Evolutionary conservation across 73 alveolate species (phyloP).

Genomic region (Loxodes magnus): DNA sequence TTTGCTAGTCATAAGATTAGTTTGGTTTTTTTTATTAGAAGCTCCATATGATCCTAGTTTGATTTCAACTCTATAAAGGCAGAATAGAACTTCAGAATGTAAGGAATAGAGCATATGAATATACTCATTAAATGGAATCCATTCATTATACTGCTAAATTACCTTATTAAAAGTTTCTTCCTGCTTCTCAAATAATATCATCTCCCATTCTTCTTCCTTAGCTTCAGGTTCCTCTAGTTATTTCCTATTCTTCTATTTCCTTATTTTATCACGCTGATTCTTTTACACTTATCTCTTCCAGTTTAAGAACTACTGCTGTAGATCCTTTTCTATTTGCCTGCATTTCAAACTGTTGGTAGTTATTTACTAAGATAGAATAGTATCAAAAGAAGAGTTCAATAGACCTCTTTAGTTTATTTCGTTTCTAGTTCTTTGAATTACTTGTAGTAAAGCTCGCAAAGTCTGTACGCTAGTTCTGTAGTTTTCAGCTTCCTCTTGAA

Average conservation of each 20-base stretch:
- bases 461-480: conserved; percentile 38
- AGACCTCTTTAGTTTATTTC: conserved; percentile 23
- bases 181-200: conserved; percentile 51
- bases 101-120: conserved; percentile 22
- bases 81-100: conserved; percentile 33
- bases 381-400: conserved; percentile 38
- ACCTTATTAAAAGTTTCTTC: conserved; percentile 34
- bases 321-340: conserved; percentile 48
- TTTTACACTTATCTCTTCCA: conserved; percentile 67
- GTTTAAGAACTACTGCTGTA: conserved; percentile 41
- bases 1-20: conserved; percentile 19
- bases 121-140: conserved; percentile 14
- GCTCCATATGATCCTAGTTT: too few relatives aligned
- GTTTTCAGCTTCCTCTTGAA: conserved; percentile 44
- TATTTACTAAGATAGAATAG: conserved; percentile 54
- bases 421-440: conserved; percentile 30
- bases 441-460: conserved; percentile 29
- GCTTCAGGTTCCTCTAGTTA: conserved; percentile 64
- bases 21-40: conserved; percentile 15
- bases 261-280: conserved; percentile 60
- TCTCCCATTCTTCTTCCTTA: conserved; percentile 80
- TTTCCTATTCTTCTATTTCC: conserved; percentile 38
- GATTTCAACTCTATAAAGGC: conserved; percentile 42
- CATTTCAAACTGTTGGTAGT: conserved; percentile 62
- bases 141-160: conserved; percentile 11